Evolutionary conservation across 805 yeast species (phyloP), one percentile per base, ranked within the genome.

Genomic region (Yamadazyma olivae): DNA sequence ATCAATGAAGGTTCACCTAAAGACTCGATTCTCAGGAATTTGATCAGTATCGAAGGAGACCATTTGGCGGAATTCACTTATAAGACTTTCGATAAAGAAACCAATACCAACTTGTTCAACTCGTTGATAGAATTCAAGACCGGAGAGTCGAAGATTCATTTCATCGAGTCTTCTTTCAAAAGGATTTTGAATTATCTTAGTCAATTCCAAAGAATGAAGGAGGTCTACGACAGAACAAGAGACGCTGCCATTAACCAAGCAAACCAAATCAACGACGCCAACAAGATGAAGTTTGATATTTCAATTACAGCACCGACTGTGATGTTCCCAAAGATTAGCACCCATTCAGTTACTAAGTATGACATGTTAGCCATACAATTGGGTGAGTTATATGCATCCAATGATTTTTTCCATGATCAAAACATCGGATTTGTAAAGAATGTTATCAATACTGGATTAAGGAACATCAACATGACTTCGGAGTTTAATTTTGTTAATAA

Each of bases 161-260:
- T 90, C 53, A 80, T 88, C 14, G 96, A 91, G 49, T 83, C 79
- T 40, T 83, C 97, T 0, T 71, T 89, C 39, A 71, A 79, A 22
- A 74, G 81, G 45, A 73, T 95, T 8, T 51, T 83, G 20, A 67
- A 73, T 8, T 91, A 79, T 49, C 63, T 88, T 49, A 77, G 77
- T 45, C 83, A 83, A 47, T 85, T 95, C 51, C 82, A 79, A 40
- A 75, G 75, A 47, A 87, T 91, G 95, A 93, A 93, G 57, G 77
- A 75, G 3, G 70, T 90, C n/a, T 95, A 85, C 57, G 99, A 93
- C 51, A 67, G 75, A 15, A 95, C 98, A 0, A 74, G 98, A 39
- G 87, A 83, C 50, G 86, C 89, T 8, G 96, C 98, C 0, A 75
- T 88, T 46, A 77, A 83, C 46, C 95, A 86, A 55, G 93, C 93